phyloP scores from a whole-genome alignment of 1,284 basidiomycete genomes.

The Apiotrichum gamsii region DNA sequence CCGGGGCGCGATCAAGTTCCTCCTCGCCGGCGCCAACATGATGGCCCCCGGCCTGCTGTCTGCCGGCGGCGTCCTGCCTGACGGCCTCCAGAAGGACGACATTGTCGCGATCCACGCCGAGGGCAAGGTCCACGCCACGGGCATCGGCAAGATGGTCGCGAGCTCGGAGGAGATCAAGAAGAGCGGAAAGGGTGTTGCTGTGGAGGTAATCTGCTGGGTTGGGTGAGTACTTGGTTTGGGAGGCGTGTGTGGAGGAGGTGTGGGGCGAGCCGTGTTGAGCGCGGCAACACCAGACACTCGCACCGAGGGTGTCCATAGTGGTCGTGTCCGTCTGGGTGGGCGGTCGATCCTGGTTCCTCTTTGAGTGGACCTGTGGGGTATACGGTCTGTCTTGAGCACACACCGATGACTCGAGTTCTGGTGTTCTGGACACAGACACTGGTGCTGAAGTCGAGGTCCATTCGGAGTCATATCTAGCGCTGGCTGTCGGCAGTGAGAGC shows the following conservation, averaged over 20 bases:
- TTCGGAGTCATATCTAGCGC: no score
- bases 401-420: no score
- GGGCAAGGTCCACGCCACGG: constrained; percentile 91
- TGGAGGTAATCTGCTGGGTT: constrained; percentile 64
- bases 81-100: constrained; percentile 63
- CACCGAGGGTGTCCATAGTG: no score
- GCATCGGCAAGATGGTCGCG: constrained; percentile 77
- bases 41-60: constrained; percentile 97
- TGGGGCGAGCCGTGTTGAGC: no score
- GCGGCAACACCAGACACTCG: no score
- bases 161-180: constrained; percentile 81
- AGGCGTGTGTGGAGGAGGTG: neutral
- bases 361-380: no score
- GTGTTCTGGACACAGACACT: no score
- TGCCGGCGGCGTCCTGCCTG: constrained; percentile 78
- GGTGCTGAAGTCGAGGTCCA: no score
- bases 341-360: no score
- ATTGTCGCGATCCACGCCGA: constrained; percentile 87
- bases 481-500: no score
- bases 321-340: no score
- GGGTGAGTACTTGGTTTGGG: constrained; percentile 43
- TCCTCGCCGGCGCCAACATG: constrained; percentile 86
- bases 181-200: constrained; percentile 83
- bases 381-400: no score
- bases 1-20: constrained; percentile 94